Evolutionary conservation across 1,139 yeast genomes (phyloP).

Genomic region (Groenewaldozyma sp.): DNA sequence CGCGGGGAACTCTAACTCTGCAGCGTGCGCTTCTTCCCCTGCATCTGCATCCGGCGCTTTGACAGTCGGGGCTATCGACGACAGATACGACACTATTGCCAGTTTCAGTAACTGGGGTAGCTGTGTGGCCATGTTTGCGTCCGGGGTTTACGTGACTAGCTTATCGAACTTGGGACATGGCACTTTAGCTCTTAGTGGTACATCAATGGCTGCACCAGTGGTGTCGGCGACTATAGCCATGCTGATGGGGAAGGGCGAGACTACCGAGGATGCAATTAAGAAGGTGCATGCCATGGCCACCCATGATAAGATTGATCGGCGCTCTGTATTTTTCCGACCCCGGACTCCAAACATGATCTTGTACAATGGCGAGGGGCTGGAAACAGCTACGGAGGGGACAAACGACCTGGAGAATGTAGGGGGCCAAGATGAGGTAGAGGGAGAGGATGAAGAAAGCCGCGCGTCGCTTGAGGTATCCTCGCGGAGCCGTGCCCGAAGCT

Average conservation of each 20-base stretch:
- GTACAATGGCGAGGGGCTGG: constrained; percentile 30
- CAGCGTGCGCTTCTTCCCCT: constrained; percentile 77
- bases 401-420: not conserved
- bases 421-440: constrained; percentile 2
- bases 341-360: constrained; percentile 40
- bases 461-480: no score
- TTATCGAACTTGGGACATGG: constrained; percentile 19
- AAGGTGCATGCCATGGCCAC: constrained; percentile 17
- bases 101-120: constrained; percentile 81
- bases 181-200: constrained; percentile 53
- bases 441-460: no score
- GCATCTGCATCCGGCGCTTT: constrained; percentile 65
- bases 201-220: constrained; percentile 87
- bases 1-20: constrained; percentile 73
- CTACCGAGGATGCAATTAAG: constrained; percentile 26
- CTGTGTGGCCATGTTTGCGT: constrained; percentile 79
- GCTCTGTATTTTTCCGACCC: constrained; percentile 33
- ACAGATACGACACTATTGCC: constrained; percentile 58
- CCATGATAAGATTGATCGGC: constrained; percentile 19
- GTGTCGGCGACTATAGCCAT: constrained; percentile 68
- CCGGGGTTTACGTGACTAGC: constrained; percentile 55
- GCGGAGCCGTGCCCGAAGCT: no score
- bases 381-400: not conserved
- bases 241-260: constrained; percentile 50
- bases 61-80: constrained; percentile 88